Base-by-base conservation (phyloP, 129 eudicot genomes). In the Gnaphalium uliginosum region DNA sequence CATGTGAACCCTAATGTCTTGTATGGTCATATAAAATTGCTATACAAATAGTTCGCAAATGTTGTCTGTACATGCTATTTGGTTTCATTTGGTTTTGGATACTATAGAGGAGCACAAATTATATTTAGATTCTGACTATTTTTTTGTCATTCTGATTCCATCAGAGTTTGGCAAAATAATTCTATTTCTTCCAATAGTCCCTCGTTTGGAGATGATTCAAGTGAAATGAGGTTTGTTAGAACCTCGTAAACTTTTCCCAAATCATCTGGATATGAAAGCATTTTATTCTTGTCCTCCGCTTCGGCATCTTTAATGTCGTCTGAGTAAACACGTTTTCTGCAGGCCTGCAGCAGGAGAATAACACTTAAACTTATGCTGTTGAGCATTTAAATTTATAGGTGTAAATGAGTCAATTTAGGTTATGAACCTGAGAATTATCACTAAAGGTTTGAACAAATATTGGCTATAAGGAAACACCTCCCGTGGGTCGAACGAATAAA, bases 101-200 rank as follows among this genome's bases (percentile, higher is more conserved):
- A 27, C 41, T 1, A 41, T 4, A 25, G 4, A 61, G 22, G 3
- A 50, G 51, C 24, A 64, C 6, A 9, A 56, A 15, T 54, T 33
- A 76, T 66, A 66, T 68, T 41, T 27, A 37, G 25, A 37, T 71
- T 48, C 77, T 19, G 51, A n/a, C 58, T 22, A 21, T 62, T 11
- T 27, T 22, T 21, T 19, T 50, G 21, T 69, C 22, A 66, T 76
- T 84, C 69, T 84, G 86, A 86, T 79, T 86, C 87, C 87, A 80
- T 79, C 27, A 81, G 33, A 69, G 86, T 76, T 75, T 76, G 87
- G 68, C 84, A 84, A 39, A 90, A 94, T 26, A 84, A 60, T 54
- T 94, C 97, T 50, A 89, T 94, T 85, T 90, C 96, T 81, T 86
- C 89, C 69, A 86, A 41, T 24, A 94, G 66, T 46, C 76, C 63